Conservation (phyloP, 495 filamentous ascomycete species). For the Chaetomidium leptoderma region DNA sequence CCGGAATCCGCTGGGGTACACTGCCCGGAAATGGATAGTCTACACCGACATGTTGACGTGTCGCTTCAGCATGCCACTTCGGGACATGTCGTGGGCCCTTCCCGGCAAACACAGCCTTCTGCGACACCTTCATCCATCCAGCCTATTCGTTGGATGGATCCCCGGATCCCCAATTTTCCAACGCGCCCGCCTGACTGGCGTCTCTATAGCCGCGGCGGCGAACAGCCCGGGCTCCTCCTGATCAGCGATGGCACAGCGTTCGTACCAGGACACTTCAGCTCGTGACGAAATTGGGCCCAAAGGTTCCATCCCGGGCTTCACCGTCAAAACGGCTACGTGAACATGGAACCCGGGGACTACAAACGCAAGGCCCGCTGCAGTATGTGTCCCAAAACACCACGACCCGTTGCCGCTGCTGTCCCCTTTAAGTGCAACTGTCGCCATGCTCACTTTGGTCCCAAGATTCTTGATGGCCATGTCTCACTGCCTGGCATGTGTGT, state of each 20-base stretch:
- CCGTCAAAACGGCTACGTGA: constrained; percentile 17
- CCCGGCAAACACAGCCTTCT: constrained; percentile 24
- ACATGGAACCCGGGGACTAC: constrained; percentile 29
- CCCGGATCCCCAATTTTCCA: not conserved
- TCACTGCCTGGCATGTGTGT: constrained; percentile 30
- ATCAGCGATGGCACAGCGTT: constrained; percentile 14
- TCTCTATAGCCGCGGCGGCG: not conserved
- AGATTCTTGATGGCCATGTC: constrained; percentile 24
- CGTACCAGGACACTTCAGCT: constrained; percentile 6
- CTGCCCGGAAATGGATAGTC: constrained; percentile 4
- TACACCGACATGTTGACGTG: constrained; percentile 37
- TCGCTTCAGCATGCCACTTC: constrained; percentile 26
- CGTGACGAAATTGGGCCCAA: not conserved
- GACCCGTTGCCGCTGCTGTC: constrained; percentile 23
- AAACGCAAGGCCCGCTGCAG: constrained; percentile 32
- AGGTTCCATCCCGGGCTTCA: not conserved
- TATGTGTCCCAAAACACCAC: constrained; percentile 33
- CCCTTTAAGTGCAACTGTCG: constrained; percentile 30
- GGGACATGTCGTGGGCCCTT: constrained; percentile 24
- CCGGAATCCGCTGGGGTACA: constrained; percentile 1
- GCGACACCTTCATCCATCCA: constrained; percentile 6
- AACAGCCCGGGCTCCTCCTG: not conserved
- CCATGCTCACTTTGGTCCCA: constrained; percentile 15
- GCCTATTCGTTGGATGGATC: constrained; percentile 7
- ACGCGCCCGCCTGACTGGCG: not conserved